Percentiles rank a stretch among this genome's conserved stretches.
Conservation (phyloP, 192 early-diverging fungal genomes). For the Backusella morwellensis region DNA sequence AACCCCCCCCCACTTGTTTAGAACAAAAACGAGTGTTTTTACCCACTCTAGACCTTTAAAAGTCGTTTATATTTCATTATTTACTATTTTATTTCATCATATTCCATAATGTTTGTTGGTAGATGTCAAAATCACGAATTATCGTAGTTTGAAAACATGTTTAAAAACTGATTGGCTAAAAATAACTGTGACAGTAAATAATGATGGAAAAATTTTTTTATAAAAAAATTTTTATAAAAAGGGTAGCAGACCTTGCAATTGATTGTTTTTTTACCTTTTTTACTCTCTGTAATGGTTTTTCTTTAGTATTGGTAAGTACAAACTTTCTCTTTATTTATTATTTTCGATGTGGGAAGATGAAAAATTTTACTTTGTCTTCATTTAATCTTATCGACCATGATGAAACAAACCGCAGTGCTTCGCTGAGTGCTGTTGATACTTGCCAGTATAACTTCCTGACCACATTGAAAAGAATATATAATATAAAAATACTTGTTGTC, state of each 20-base stretch:
- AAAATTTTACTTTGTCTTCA: constrained; percentile 29
- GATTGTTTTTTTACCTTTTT: neutral
- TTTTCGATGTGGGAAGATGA: constrained; percentile 19
- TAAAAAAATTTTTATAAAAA: neutral
- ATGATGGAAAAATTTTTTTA: neutral
- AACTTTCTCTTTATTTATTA: neutral
- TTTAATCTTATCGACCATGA: constrained; percentile 42
- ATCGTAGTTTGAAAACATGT: neutral
- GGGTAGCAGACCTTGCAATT: neutral
- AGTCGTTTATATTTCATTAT: no score
- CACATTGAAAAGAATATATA: constrained; percentile 10
- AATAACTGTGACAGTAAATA: neutral
- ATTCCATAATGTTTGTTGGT: no score
- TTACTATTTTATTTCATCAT: no score
- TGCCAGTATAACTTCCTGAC: constrained; percentile 43
- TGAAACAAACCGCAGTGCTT: constrained; percentile 40
- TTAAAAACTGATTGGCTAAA: neutral
- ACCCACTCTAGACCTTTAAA: no score
- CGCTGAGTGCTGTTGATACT: constrained; percentile 43
- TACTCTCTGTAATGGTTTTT: neutral
- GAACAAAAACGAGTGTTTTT: no score
- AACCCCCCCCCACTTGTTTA: no score
- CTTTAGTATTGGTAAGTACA: constrained; percentile 2
- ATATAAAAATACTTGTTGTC: neutral
- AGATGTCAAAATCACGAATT: no score